phyloP scores from a whole-genome alignment of 805 yeast species.

The Lipomyces yamadae region DNA sequence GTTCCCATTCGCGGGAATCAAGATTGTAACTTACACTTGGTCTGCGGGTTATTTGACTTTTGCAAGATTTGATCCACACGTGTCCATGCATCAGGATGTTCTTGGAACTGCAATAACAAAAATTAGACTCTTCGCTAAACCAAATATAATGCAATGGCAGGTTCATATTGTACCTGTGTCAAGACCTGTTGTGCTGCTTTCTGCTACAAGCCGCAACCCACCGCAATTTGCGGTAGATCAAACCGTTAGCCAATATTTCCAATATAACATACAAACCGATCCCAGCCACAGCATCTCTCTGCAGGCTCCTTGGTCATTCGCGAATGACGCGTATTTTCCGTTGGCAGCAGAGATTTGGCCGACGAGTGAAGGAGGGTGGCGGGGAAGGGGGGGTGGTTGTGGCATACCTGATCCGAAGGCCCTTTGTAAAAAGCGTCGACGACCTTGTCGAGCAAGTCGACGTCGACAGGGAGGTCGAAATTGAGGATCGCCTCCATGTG shows the following conservation, averaged over 20 bases:
- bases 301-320: neutral
- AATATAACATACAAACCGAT: neutral
- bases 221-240: neutral
- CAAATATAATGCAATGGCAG: neutral
- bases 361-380: neutral
- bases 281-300: neutral
- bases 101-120: slow-evolving; percentile 67
- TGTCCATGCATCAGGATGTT: slow-evolving; percentile 95
- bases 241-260: neutral
- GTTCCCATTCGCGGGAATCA: neutral
- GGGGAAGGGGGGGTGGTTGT: neutral
- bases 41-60: slow-evolving; percentile 74
- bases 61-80: slow-evolving; percentile 88
- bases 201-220: slow-evolving; percentile 36
- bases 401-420: slow-evolving; percentile 52
- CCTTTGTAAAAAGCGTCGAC: slow-evolving; percentile 86
- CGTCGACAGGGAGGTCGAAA: slow-evolving; percentile 78
- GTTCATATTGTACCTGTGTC: slow-evolving; percentile 41
- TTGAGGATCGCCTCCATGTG: slow-evolving; percentile 86
- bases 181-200: slow-evolving; percentile 49
- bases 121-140: neutral
- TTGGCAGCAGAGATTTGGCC: neutral
- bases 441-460: slow-evolving; percentile 75
- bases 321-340: neutral
- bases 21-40: slow-evolving; percentile 60